These are phyloP conservation scores for Nitzschia palea DNA, from an alignment of 108 stramenopile genomes.

Conservation along the genomic window DNA sequence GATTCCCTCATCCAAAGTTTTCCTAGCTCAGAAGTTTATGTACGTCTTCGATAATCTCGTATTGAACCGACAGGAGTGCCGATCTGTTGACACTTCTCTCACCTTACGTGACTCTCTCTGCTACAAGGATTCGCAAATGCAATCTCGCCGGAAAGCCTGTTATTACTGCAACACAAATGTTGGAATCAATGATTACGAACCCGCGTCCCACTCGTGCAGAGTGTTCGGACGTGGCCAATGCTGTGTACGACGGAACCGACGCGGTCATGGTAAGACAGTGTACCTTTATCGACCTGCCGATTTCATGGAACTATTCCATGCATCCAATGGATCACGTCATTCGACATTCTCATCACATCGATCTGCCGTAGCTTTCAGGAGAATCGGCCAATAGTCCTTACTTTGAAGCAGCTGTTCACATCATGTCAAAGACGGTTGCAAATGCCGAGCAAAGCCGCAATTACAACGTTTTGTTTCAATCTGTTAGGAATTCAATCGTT, in stretches of 20 bases:
- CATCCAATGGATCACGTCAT: background rate
- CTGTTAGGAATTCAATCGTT: slow-evolving; percentile 66
- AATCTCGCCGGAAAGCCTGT: slow-evolving; percentile 94
- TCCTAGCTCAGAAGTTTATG: slow-evolving; percentile 93
- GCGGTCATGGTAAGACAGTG: slow-evolving; percentile 80
- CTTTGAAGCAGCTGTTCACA: slow-evolving; percentile 75
- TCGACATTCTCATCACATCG: background rate
- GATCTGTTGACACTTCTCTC: background rate
- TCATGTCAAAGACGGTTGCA: slow-evolving; percentile 91
- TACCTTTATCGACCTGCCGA: slow-evolving; percentile 20
- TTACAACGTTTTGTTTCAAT: slow-evolving; percentile 65
- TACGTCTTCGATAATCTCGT: slow-evolving; percentile 70
- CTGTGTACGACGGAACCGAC: slow-evolving; percentile 95
- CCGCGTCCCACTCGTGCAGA: slow-evolving; percentile 99
- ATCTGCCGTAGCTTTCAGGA: slow-evolving; percentile 49
- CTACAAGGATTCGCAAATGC: slow-evolving; percentile 71
- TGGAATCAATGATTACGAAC: slow-evolving; percentile 96
- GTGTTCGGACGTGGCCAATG: slow-evolving; percentile 99
- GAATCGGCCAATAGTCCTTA: slow-evolving; percentile 95
- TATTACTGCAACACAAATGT: slow-evolving; percentile 97
- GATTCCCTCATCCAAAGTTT: slow-evolving; percentile 95
- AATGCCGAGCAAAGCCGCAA: slow-evolving; percentile 80
- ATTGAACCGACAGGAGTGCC: background rate
- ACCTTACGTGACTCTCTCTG: background rate
- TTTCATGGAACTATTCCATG: background rate